Base-by-base conservation (phyloP, 768 basidiomycete genomes). In the Suillus alpinus region DNA sequence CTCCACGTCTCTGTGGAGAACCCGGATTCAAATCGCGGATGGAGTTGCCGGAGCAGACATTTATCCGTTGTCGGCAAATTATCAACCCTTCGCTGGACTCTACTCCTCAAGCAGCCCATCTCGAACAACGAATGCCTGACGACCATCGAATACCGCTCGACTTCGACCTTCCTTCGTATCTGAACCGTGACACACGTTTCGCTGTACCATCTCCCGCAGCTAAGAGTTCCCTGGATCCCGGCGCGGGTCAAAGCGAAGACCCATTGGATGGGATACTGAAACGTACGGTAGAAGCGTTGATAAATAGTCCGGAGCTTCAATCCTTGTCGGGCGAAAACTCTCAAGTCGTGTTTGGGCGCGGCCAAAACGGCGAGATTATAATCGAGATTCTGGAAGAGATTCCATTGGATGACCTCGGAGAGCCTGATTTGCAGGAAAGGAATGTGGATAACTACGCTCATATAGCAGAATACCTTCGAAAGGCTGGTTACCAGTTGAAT, bases 1-100 rank as follows among this genome's bases (percentile, higher is more conserved):
- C 96, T 0, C 95, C 97, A 37, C 90, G 94, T 59, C 81, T 99
- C 20, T 98, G 97, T 70, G 86, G 88, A 61, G 89, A 96, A 67
- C 95, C 95, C 18, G 92, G 95, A 12, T 98, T 99, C 79, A 89
- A 84, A 73, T 90, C 91, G 59, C 84, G 80, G 36, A 81, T 81
- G 51, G 87, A 91, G 64, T 77, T 81, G 41, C 81, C 80, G 53
- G 85, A 86, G 56, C 89, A 92, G 66, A 80, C 86, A 12, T 76
- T 81, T 67, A 87, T 94, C 67, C 86, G 86, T 59, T 95, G 93
- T 73, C 87, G 93, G 51, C 86, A 93, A 74, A 81, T 95, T 63
- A 80, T 94, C 23, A 64, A 70, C 34, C 37, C 63, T 18, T 50
- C 37, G 18, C 34, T 63, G 44, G 67, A 68, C 44, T 60, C 65